Conservation (phyloP, 228 moss, liverwort and hornwort genomes). For the Sphagnum fallax region DNA sequence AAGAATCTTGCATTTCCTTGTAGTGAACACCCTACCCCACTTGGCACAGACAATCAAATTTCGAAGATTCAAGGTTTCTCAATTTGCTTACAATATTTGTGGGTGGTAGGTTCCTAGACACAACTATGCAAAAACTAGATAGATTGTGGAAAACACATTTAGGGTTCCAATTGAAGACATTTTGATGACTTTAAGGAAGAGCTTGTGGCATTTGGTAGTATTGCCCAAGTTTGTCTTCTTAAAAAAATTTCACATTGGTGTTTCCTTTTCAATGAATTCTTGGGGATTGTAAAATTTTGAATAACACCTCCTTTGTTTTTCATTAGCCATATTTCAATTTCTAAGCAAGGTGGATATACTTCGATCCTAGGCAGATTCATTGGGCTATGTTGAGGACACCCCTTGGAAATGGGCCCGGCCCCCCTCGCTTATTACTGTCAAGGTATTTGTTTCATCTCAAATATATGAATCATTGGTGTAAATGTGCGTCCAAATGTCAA, state of each 20-base stretch:
- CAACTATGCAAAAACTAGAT: slow-evolving; percentile 65
- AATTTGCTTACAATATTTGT: background rate
- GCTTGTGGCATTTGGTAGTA: slow-evolving; percentile 94
- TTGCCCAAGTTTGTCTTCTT: slow-evolving; percentile 58
- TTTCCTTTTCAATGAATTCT: too few relatives aligned
- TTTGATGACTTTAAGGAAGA: slow-evolving; percentile 86
- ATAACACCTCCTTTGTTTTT: too few relatives aligned
- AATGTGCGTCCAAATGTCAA: too few relatives aligned
- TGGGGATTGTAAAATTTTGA: too few relatives aligned
- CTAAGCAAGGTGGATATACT: too few relatives aligned
- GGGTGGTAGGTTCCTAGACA: slow-evolving; percentile 74
- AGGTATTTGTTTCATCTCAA: slow-evolving; percentile 28
- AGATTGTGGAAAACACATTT: slow-evolving; percentile 71
- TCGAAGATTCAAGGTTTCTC: too few relatives aligned
- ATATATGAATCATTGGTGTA: too few relatives aligned
- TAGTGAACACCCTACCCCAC: too few relatives aligned
- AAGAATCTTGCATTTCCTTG: too few relatives aligned
- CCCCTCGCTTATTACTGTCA: slow-evolving; percentile 68
- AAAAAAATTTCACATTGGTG: too few relatives aligned
- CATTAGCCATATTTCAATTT: too few relatives aligned
- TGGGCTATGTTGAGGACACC: slow-evolving; percentile 60
- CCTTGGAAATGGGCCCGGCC: slow-evolving; percentile 27
- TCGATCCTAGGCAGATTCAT: slow-evolving; percentile 48
- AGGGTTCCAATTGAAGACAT: slow-evolving; percentile 64
- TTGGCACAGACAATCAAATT: too few relatives aligned